A percentile compares a stretch with the other conserved stretches of the same genome.
Evolutionary conservation across 371 early-diverging fungal species (phyloP).

Genomic region (Actinomucor elegans): DNA sequence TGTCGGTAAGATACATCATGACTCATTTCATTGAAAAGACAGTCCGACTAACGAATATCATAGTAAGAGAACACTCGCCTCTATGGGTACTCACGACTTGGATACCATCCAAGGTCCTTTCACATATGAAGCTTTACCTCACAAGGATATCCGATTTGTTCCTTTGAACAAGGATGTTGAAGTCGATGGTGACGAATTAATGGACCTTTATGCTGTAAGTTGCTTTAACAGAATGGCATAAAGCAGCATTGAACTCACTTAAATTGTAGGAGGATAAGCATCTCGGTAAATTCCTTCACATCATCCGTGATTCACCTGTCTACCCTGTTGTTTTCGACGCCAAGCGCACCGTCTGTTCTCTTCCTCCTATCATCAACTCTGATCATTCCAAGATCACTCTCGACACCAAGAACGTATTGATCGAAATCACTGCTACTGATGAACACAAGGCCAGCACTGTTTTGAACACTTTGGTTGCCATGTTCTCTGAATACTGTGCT

Average conservation of each 20-base stretch:
- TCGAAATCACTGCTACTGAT: slow-evolving; percentile 99
- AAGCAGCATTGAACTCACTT: background rate
- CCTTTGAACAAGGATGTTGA: slow-evolving; percentile 93
- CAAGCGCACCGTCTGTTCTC: slow-evolving; percentile 84
- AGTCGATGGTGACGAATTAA: slow-evolving; percentile 88
- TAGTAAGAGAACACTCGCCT: slow-evolving; percentile 94
- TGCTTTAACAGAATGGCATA: background rate
- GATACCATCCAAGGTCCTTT: slow-evolving; percentile 95
- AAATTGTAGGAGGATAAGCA: slow-evolving; percentile 66
- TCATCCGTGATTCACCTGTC: slow-evolving; percentile 89
- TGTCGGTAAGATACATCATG: slow-evolving; percentile 65
- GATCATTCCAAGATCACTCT: slow-evolving; percentile 97
- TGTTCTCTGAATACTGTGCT: slow-evolving; percentile 93
- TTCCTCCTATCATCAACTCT: slow-evolving; percentile 99
- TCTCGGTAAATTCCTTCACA: slow-evolving; percentile 89
- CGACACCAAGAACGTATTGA: slow-evolving; percentile 97
- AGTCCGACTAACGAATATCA: slow-evolving; percentile 3
- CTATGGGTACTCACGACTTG: slow-evolving; percentile 99
- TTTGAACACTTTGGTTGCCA: slow-evolving; percentile 90
- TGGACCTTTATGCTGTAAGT: slow-evolving; percentile 83
- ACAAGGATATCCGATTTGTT: slow-evolving; percentile 89
- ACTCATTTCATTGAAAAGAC: slow-evolving; percentile 12
- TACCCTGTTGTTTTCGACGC: slow-evolving; percentile 94
- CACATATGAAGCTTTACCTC: slow-evolving; percentile 91
- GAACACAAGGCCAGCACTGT: slow-evolving; percentile 92